These are phyloP conservation scores for Rubroboletus satanas DNA, from an alignment of 768 basidiomycete genomes.

Conservation along the genomic window DNA sequence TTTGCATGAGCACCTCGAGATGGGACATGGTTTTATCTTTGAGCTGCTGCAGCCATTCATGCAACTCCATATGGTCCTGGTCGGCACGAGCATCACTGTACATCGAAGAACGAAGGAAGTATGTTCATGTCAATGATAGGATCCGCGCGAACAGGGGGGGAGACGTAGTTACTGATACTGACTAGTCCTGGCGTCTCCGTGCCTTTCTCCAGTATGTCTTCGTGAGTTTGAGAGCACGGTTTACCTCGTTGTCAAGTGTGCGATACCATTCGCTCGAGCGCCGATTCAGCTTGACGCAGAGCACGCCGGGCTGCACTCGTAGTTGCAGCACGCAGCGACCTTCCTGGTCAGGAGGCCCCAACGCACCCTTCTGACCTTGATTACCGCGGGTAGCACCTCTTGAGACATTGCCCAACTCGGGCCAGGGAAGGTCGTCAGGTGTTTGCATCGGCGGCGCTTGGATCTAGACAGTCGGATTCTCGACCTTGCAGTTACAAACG, in stretches of 20 bases:
- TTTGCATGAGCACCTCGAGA: constrained; percentile 82
- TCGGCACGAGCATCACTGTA: constrained; percentile 66
- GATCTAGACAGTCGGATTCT: constrained; percentile 6
- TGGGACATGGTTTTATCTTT: constrained; percentile 90
- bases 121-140: constrained; percentile 7
- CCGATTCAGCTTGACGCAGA: constrained; percentile 69
- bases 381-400: constrained; percentile 81
- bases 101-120: not conserved
- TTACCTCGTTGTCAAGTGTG: constrained; percentile 73
- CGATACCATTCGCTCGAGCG: constrained; percentile 83
- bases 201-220: constrained; percentile 86
- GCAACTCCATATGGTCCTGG: constrained; percentile 86
- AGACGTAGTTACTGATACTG: constrained; percentile 18
- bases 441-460: constrained; percentile 35
- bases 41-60: constrained; percentile 83
- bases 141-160: not conserved
- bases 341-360: constrained; percentile 66
- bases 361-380: constrained; percentile 80
- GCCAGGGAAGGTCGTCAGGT: constrained; percentile 78
- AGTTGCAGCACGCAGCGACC: constrained; percentile 78
- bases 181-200: constrained; percentile 73
- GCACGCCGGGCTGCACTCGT: constrained; percentile 78
- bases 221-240: constrained; percentile 74
- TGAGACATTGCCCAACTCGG: constrained; percentile 81
- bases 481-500: constrained; percentile 2